Base-by-base conservation (phyloP, 768 basidiomycete species). In the Rhodotorula paludigena region DNA sequence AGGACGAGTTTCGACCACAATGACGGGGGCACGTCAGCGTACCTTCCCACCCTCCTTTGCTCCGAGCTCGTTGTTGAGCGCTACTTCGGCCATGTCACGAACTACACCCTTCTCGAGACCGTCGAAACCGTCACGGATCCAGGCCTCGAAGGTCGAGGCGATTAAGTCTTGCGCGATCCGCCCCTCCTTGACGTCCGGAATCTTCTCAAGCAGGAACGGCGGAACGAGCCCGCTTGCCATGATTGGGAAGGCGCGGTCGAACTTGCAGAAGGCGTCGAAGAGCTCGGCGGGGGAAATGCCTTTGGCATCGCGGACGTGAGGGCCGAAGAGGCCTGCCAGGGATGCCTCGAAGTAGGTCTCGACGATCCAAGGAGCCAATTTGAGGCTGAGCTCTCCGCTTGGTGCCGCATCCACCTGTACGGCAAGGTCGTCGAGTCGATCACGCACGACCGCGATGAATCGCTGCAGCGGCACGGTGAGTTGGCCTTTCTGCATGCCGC, bases 201-300 rank as follows among this genome's bases (percentile, higher is more conserved):
- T 47, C 28, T 28, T 36, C 20, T 45, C 20, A 18, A 59, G 47
- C 2, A 71, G n/a, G 7, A 15, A 45, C 11, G 47, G 2, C 2
- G 73, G 70, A 14, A 74, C 32, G 15, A 68, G 23, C 2, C 65
- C 73, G 44, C 60, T 60, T 5, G 73, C 70, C 23, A 69, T 53
- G 42, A 74, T 62, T 16, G 73, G 73, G 56, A 74, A 74, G 0
- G 64, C 53, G 14, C 15, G 33, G 49, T 74, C 73, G 52, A 72
- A 74, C 23, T 23, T 53, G n/a, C 42, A 39, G 53, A 74, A 74
- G 16, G 60, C 44, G 21, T 28, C 15, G 30, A 30, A 41, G 23
- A 68, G 35, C 25, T 55, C 57, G 5, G 52, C 47, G 18, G 18
- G 60, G 20, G 32, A 57, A 16, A 20, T 59, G 12, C 59, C 62